Base-by-base conservation (phyloP, 2,329 filamentous ascomycete species). In the Eutypella sp. region DNA sequence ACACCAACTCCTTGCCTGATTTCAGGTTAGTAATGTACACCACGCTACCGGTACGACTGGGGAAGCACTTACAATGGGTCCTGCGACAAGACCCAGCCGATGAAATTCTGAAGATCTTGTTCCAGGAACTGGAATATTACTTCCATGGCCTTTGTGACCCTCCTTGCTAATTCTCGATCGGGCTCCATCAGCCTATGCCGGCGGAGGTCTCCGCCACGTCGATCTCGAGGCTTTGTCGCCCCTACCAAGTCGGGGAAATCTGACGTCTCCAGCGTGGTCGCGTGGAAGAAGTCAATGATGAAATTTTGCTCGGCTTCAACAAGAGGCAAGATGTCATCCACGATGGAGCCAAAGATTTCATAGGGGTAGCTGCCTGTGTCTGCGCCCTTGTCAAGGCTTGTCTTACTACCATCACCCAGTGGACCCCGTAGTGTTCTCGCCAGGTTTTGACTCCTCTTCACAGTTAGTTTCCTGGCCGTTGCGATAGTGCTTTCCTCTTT, bases 291-390 rank as follows among this genome's bases (percentile, higher is more conserved):
- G 56, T 95, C 89, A n/a, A 96, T 84, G 41, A 96, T 75, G 62
- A 97, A 99, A 62, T 96, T 97, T 64, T 99, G 92, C 67, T 99
- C 93, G 64, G 92, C 91, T 56, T 89, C 84, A 47, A 96, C 83
- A 46, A 95, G 76, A 5, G 86, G 88, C 38, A 91, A 71, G 52
- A 93, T 80, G 58, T 96, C 89, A 47, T 93, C 86, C 50, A 96
- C 69, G 11, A 89, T 82, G 31, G 83, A 84, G 1, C 81, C 76
- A 65, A 97, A 96, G 3, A 89, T 82, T 65, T 96, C 90, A 56
- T 84, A 92, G 0, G 88, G 82, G 54, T 87, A 76, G 47, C 86
- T 78, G 57, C 82, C 81, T 44, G 81, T 82, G 54, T 85, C 82
- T 40, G 79, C 70, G 8, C 69, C 67, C 59, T 82, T 85, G 41